Evolutionary conservation across 345 rosid species (phyloP).

Genomic region (Luvunga scandens): DNA sequence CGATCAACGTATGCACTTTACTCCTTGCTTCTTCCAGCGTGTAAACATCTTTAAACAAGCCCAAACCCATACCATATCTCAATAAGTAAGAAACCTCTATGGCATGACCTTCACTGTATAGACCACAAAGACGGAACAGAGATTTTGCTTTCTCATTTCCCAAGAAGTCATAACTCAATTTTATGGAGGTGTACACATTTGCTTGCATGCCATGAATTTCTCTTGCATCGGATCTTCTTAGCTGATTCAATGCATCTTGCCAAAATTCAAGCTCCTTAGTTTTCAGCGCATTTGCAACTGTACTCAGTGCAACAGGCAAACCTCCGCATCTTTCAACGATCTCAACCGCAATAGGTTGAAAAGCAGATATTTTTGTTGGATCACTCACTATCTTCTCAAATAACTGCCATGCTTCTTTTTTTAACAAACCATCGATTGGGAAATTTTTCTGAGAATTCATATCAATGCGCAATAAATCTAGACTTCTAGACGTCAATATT

Average conservation of each 20-base stretch:
- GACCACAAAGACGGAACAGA: background rate
- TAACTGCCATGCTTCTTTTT: slow-evolving; percentile 4
- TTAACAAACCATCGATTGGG: background rate
- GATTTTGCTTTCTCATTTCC: background rate
- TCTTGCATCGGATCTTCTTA: background rate
- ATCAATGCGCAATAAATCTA: background rate
- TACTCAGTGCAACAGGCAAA: slow-evolving; percentile 8
- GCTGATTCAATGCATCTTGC: background rate
- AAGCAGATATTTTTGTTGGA: too few relatives aligned
- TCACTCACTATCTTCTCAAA: background rate
- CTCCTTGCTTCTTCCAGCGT: background rate
- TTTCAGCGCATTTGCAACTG: slow-evolving; percentile 12
- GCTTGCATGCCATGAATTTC: background rate
- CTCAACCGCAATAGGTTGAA: background rate
- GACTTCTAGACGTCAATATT: slow-evolving; percentile 20
- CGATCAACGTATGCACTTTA: background rate
- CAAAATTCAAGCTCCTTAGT: background rate
- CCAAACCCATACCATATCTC: slow-evolving; percentile 12
- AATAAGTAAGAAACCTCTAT: background rate
- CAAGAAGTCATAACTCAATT: background rate
- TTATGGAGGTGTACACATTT: background rate
- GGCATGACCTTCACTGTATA: accelerated
- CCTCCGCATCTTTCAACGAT: slow-evolving; percentile 4
- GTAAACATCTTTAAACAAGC: background rate
- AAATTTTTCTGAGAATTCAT: slow-evolving; percentile 10